These are phyloP conservation scores for Calendula officinalis DNA, from an alignment of 129 eudicot species.

Conservation along the genomic window DNA sequence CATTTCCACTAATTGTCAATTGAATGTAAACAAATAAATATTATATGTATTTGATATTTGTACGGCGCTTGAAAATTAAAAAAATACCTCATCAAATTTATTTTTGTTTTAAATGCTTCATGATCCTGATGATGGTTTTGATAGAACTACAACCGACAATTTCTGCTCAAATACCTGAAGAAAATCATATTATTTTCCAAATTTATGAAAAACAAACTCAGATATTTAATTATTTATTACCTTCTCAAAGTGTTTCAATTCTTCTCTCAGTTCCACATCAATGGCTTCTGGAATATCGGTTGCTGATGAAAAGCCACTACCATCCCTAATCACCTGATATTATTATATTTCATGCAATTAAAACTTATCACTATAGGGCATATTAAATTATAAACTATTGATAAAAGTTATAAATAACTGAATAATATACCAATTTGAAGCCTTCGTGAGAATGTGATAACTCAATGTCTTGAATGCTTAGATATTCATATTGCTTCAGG, in stretches of 20 bases:
- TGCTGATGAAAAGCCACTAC: slow-evolving; percentile 19
- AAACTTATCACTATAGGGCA: neutral
- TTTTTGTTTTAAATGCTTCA: slow-evolving; percentile 8
- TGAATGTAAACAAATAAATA: neutral
- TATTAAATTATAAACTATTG: neutral
- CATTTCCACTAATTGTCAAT: too few relatives aligned
- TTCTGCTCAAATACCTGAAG: slow-evolving; percentile 46
- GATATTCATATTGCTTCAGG: slow-evolving; percentile 37
- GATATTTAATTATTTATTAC: slow-evolving; percentile 43
- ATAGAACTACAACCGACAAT: slow-evolving; percentile 36
- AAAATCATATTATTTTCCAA: neutral
- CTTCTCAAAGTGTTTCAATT: slow-evolving; percentile 58
- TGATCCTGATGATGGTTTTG: slow-evolving; percentile 32
- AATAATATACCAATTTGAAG: slow-evolving; percentile 58
- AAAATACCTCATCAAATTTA: slow-evolving; percentile 2
- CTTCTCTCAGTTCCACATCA: slow-evolving; percentile 46
- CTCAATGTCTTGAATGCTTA: slow-evolving; percentile 33
- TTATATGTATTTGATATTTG: neutral
- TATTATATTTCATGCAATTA: slow-evolving; percentile 9
- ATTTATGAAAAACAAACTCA: slow-evolving; percentile 9
- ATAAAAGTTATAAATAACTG: neutral
- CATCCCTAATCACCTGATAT: slow-evolving; percentile 38
- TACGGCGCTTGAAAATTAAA: neutral
- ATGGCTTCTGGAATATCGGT: slow-evolving; percentile 24
- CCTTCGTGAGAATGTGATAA: slow-evolving; percentile 54